These are phyloP conservation scores for Leucosporidium yakuticum DNA, from an alignment of 768 basidiomycete genomes.

Conservation along the genomic window DNA sequence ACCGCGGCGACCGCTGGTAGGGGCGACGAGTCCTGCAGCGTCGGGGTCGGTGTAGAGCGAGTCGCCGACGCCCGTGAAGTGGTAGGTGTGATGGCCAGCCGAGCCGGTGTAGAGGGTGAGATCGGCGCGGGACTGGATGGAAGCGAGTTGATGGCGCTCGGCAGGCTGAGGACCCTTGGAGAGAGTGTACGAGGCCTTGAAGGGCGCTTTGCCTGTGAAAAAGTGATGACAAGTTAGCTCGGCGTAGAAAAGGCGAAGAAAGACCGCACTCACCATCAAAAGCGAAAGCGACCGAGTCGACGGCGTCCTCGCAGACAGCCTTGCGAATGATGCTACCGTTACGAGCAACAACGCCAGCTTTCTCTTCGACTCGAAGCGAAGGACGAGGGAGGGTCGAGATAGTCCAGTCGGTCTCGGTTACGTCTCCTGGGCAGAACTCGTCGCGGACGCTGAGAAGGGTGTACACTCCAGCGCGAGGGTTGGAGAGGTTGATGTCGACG, in stretches of 20 bases:
- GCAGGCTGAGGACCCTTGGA: slow-evolving; percentile 18
- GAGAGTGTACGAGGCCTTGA: slow-evolving; percentile 30
- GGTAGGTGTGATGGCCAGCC: slow-evolving; percentile 34
- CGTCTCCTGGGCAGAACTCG: slow-evolving; percentile 72
- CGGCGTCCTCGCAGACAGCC: slow-evolving; percentile 16
- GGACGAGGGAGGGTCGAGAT: slow-evolving; percentile 79
- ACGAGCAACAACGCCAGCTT: slow-evolving; percentile 21
- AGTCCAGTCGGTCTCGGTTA: slow-evolving; percentile 57
- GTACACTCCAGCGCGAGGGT: slow-evolving; percentile 37
- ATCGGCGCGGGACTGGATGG: slow-evolving; percentile 35
- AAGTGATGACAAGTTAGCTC: too few species aligned
- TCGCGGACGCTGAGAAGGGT: slow-evolving; percentile 59
- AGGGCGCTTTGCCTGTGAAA: slow-evolving; percentile 27
- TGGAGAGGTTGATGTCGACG: slow-evolving; percentile 18
- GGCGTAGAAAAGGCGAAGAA: neutral
- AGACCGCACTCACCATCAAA: slow-evolving; percentile 3
- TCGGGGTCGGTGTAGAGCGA: slow-evolving; percentile 28
- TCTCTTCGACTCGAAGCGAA: slow-evolving; percentile 57
- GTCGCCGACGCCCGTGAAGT: slow-evolving; percentile 35
- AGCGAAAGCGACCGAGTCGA: slow-evolving; percentile 13
- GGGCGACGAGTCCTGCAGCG: slow-evolving; percentile 16
- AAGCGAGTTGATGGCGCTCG: slow-evolving; percentile 12
- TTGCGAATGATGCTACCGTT: slow-evolving; percentile 19
- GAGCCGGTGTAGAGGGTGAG: slow-evolving; percentile 34
- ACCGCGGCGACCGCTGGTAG: slow-evolving; percentile 5